These are phyloP conservation scores for Beauveria sp. DNA, from an alignment of 2,329 filamentous ascomycete genomes.

Conservation along the genomic window DNA sequence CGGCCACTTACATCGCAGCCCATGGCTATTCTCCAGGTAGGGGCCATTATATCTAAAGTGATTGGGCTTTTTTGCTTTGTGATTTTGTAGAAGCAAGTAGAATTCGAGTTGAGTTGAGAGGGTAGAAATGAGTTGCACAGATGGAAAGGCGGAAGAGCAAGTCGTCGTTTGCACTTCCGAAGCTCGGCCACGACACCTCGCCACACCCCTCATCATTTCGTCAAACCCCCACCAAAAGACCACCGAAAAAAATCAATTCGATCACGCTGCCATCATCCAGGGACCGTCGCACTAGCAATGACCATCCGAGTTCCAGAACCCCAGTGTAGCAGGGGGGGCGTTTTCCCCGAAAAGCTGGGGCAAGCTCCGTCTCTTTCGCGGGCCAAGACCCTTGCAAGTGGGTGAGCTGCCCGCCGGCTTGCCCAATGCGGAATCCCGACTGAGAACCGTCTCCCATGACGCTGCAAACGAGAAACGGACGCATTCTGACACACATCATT, in stretches of 20 bases:
- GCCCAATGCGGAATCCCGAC: slow-evolving; percentile 13
- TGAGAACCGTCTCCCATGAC: not conserved
- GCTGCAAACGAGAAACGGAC: not conserved
- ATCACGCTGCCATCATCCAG: slow-evolving; percentile 7
- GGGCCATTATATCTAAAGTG: slow-evolving; percentile 29
- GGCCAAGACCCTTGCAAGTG: not conserved
- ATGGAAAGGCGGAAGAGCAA: not conserved
- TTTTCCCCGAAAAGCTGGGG: slow-evolving; percentile 6
- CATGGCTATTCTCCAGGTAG: slow-evolving; percentile 44
- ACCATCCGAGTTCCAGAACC: slow-evolving; percentile 4
- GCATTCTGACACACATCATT: not conserved
- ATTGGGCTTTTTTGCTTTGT: too few relatives aligned
- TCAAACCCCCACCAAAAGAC: slow-evolving; percentile 5
- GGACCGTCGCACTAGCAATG: slow-evolving; percentile 2
- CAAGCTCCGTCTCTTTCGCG: not conserved
- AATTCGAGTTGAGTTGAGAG: not conserved
- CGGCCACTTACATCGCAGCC: slow-evolving; percentile 43
- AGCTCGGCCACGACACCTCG: slow-evolving; percentile 1
- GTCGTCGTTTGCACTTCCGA: not conserved
- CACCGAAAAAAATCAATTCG: not conserved
- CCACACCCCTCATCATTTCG: not conserved
- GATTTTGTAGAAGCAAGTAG: not conserved
- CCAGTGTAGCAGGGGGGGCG: not conserved
- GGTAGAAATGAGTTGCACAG: not conserved
- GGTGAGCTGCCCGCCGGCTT: slow-evolving; percentile 8